phyloP scores from a whole-genome alignment of 2,329 filamentous ascomycete genomes.

The Cladobotryum mycophilum region DNA sequence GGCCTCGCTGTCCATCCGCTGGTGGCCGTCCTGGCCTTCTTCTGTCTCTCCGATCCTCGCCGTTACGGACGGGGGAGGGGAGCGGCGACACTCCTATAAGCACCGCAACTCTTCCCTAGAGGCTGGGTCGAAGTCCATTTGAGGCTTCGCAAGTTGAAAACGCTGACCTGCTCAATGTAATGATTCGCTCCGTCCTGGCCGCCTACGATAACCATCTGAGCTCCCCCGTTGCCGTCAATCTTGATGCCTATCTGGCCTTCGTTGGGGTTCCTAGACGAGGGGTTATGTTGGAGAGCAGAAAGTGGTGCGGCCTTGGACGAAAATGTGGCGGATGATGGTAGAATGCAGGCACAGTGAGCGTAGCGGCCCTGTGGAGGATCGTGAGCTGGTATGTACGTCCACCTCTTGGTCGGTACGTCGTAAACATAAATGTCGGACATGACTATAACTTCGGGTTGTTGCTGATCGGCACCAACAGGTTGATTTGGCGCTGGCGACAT shows the following conservation, averaged over 20 bases:
- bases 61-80: slow-evolving; percentile 65
- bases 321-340: slow-evolving; percentile 83
- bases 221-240: slow-evolving; percentile 83
- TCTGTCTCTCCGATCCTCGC: slow-evolving; percentile 59
- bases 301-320: slow-evolving; percentile 76
- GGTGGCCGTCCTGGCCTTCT: slow-evolving; percentile 30
- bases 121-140: slow-evolving; percentile 91
- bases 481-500: slow-evolving; percentile 75
- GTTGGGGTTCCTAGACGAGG: slow-evolving; percentile 73
- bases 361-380: slow-evolving; percentile 91
- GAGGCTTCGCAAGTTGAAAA: slow-evolving; percentile 90
- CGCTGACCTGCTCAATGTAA: slow-evolving; percentile 97
- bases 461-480: slow-evolving; percentile 38
- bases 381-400: slow-evolving; percentile 75
- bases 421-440: slow-evolving; percentile 99
- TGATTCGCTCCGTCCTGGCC: slow-evolving; percentile 97
- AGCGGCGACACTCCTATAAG: slow-evolving; percentile 91
- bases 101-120: slow-evolving; percentile 87
- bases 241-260: slow-evolving; percentile 82
- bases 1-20: slow-evolving; percentile 40
- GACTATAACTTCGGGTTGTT: slow-evolving; percentile 81
- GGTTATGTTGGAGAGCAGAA: slow-evolving; percentile 86
- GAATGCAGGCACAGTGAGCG: slow-evolving; percentile 88
- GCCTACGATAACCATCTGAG: slow-evolving; percentile 95
- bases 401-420: slow-evolving; percentile 73